These are phyloP conservation scores for Ogataea glucozyma DNA, from an alignment of 805 yeast species.

Conservation along the genomic window DNA sequence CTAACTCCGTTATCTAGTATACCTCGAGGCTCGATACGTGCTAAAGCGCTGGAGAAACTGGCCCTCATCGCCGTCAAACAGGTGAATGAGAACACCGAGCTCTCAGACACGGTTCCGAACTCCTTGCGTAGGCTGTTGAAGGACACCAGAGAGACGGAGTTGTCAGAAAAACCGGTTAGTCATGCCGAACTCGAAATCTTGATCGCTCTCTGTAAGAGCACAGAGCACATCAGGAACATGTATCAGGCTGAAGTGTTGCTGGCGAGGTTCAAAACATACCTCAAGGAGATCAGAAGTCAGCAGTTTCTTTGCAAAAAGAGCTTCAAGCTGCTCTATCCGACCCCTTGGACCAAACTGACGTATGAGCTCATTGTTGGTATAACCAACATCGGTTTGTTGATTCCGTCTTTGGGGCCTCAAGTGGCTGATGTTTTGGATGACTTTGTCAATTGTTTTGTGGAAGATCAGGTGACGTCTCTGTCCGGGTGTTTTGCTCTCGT, in stretches of 20 bases:
- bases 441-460: slow-evolving; percentile 12
- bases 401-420: slow-evolving; percentile 18
- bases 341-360: slow-evolving; percentile 46
- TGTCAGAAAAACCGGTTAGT: slow-evolving; percentile 20
- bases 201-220: slow-evolving; percentile 54
- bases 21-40: slow-evolving; percentile 38
- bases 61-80: slow-evolving; percentile 35
- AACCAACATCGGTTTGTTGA: slow-evolving; percentile 26
- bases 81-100: slow-evolving; percentile 17
- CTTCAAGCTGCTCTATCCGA: slow-evolving; percentile 30
- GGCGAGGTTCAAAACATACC: slow-evolving; percentile 46
- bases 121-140: slow-evolving; percentile 25
- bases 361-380: slow-evolving; percentile 38
- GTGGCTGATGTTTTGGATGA: slow-evolving; percentile 11
- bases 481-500: slow-evolving; percentile 29
- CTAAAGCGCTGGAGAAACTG: slow-evolving; percentile 39
- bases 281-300: slow-evolving; percentile 47
- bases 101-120: slow-evolving; percentile 28
- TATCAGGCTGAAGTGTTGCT: slow-evolving; percentile 45
- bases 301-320: slow-evolving; percentile 36
- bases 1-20: slow-evolving; percentile 25
- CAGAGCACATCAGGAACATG: slow-evolving; percentile 36
- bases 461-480: neutral
- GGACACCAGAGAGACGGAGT: slow-evolving; percentile 18
- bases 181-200: slow-evolving; percentile 50